These are phyloP conservation scores for Penicillium crystallinum DNA, from an alignment of 495 filamentous ascomycete species.

Conservation along the genomic window DNA sequence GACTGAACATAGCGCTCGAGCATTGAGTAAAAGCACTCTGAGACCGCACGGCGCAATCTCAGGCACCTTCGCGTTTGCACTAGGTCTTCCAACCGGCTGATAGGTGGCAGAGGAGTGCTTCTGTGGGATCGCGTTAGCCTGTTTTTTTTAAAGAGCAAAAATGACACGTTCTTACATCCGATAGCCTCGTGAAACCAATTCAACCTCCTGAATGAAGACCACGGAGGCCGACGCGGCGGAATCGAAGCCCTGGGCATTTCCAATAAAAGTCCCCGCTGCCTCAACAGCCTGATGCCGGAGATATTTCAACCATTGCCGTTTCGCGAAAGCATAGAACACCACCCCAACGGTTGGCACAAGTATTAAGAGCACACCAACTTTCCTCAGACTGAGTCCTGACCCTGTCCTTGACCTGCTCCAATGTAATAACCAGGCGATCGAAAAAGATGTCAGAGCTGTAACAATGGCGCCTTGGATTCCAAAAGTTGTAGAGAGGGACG, in stretches of 20 bases:
- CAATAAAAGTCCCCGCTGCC: conserved; percentile 66
- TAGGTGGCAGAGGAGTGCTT: conserved; percentile 79
- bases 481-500: conserved; percentile 40
- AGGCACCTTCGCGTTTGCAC: conserved; percentile 73
- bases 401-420: conserved; percentile 50
- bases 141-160: not conserved
- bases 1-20: conserved; percentile 66
- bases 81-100: conserved; percentile 73
- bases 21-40: conserved; percentile 59
- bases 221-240: conserved; percentile 72
- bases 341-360: conserved; percentile 51
- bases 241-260: conserved; percentile 77
- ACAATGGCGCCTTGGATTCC: conserved; percentile 46
- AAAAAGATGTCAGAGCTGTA: conserved; percentile 57
- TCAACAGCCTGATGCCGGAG: conserved; percentile 71
- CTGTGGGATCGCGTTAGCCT: conserved; percentile 32
- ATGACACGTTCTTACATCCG: conserved; percentile 57
- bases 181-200: conserved; percentile 91
- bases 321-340: conserved; percentile 64
- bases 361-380: conserved; percentile 54
- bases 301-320: conserved; percentile 80
- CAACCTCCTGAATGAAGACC: conserved; percentile 90
- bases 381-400: conserved; percentile 31
- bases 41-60: conserved; percentile 69
- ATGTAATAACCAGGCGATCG: conserved; percentile 65